Conservation (phyloP, 768 basidiomycete genomes). For the Tricholoma furcatifolium region DNA sequence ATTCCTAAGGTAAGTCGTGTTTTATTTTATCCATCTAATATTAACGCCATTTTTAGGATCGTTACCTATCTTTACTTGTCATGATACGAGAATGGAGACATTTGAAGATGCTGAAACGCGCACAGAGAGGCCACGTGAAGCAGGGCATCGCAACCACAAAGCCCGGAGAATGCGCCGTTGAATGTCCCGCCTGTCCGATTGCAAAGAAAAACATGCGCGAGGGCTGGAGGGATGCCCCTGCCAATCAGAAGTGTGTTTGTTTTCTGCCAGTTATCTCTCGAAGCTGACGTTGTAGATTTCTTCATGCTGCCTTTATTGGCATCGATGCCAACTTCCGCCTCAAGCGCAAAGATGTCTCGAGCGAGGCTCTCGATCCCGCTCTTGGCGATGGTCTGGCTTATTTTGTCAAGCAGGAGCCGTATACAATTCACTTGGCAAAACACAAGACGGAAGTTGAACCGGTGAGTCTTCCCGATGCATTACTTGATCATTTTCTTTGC, state of each 20-base stretch:
- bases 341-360: slow-evolving; percentile 26
- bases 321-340: slow-evolving; percentile 34
- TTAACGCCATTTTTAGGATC: slow-evolving; percentile 8
- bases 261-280: no score
- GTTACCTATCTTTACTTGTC: slow-evolving; percentile 7
- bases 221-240: no score
- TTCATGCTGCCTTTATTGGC: slow-evolving; percentile 26
- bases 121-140: slow-evolving; percentile 14
- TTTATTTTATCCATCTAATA: background rate
- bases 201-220: slow-evolving; percentile 22
- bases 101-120: slow-evolving; percentile 15
- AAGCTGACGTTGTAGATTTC: slow-evolving; percentile 11
- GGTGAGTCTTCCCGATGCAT: slow-evolving; percentile 16
- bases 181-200: slow-evolving; percentile 29
- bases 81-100: slow-evolving; percentile 17
- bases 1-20: slow-evolving; percentile 5
- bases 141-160: slow-evolving; percentile 10
- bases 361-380: slow-evolving; percentile 23
- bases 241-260: no score
- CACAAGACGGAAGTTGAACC: no score
- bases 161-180: slow-evolving; percentile 20
- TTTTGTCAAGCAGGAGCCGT: slow-evolving; percentile 24
- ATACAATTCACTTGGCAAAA: slow-evolving; percentile 22
- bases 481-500: background rate
- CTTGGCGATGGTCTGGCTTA: slow-evolving; percentile 28